phyloP scores from a whole-genome alignment of 345 rosid species.

The Microcos paniculata region DNA sequence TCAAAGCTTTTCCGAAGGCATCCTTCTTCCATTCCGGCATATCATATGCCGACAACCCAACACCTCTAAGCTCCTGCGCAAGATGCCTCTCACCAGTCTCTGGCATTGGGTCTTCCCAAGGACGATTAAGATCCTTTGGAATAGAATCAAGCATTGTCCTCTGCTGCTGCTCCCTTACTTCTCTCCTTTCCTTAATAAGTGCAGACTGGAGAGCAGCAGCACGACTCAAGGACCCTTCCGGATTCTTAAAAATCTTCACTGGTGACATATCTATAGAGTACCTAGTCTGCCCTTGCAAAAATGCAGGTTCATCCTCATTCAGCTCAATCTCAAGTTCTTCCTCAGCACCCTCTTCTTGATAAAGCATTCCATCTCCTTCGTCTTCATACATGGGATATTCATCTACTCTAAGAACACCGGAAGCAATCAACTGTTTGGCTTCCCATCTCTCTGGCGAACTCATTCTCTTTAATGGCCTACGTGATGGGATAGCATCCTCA shows the following conservation, averaged over 20 bases:
- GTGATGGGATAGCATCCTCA: conserved; percentile 41
- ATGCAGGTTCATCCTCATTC: conserved; percentile 88
- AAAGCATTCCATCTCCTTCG: conserved; percentile 74
- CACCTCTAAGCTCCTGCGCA: conserved; percentile 90
- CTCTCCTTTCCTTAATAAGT: conserved; percentile 79
- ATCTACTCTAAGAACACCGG: conserved; percentile 60
- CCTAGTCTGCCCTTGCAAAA: conserved; percentile 77
- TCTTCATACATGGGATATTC: conserved; percentile 85
- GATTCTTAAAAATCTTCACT: conserved; percentile 89
- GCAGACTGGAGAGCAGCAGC: conserved; percentile 97
- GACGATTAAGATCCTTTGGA: conserved; percentile 96
- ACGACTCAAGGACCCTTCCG: conserved; percentile 88
- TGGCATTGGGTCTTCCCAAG: conserved; percentile 97
- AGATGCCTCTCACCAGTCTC: conserved; percentile 92
- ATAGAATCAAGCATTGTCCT: conserved; percentile 90
- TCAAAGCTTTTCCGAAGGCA: conserved; percentile 73
- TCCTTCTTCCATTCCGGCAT: conserved; percentile 98
- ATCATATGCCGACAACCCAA: conserved; percentile 83
- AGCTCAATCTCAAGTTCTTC: conserved; percentile 92
- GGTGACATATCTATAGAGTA: conserved; percentile 79
- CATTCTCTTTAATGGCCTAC: conserved; percentile 83
- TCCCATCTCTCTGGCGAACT: conserved; percentile 90
- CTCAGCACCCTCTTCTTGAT: conserved; percentile 85
- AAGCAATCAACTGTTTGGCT: conserved; percentile 85
- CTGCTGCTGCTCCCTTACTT: conserved; percentile 81